A percentile compares a stretch with the other conserved stretches of the same genome.
phyloP scores from a whole-genome alignment of 139 green algal species.

The Chlorella sp. region DNA sequence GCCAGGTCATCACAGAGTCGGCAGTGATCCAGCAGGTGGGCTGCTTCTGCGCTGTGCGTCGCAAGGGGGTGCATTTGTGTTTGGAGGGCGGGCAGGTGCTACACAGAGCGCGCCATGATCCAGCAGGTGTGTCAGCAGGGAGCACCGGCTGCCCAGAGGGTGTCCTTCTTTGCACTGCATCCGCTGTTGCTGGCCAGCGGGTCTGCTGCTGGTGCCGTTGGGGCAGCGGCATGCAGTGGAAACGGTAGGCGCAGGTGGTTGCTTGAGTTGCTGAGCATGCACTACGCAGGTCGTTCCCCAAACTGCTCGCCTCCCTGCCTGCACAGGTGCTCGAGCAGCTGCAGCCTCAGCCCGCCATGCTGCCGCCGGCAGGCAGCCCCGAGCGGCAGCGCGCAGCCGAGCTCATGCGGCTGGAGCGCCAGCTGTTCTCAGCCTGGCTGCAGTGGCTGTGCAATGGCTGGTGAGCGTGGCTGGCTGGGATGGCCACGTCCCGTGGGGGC shows the following conservation, averaged over 20 bases:
- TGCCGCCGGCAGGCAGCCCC: slow-evolving; percentile 63
- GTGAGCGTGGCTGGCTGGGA: not conserved
- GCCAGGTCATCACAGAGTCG: slow-evolving; percentile 75
- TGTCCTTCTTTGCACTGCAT: not conserved
- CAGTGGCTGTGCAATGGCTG: slow-evolving; percentile 70
- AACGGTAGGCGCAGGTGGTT: too few relatives aligned
- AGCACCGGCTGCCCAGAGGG: not conserved
- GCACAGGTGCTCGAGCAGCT: slow-evolving; percentile 44
- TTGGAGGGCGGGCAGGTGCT: too few relatives aligned
- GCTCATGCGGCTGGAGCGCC: slow-evolving; percentile 87
- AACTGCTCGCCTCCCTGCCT: too few relatives aligned
- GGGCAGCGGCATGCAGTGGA: too few relatives aligned
- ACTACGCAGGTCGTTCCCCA: too few relatives aligned
- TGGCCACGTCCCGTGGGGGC: not conserved
- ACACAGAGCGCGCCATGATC: slow-evolving; percentile 73
- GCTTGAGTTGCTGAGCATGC: not conserved
- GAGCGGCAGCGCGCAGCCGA: slow-evolving; percentile 45
- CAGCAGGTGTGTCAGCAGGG: slow-evolving; percentile 46
- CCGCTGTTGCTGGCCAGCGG: not conserved
- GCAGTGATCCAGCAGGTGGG: slow-evolving; percentile 71
- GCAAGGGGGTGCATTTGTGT: too few relatives aligned
- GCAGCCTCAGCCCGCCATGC: slow-evolving; percentile 79
- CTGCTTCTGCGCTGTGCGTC: too few relatives aligned
- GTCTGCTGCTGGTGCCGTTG: too few relatives aligned
- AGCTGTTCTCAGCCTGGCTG: slow-evolving; percentile 81